Evolutionary conservation across 352 stramenopile genomes (phyloP).

Genomic region (Saprolegnia parasitica): DNA sequence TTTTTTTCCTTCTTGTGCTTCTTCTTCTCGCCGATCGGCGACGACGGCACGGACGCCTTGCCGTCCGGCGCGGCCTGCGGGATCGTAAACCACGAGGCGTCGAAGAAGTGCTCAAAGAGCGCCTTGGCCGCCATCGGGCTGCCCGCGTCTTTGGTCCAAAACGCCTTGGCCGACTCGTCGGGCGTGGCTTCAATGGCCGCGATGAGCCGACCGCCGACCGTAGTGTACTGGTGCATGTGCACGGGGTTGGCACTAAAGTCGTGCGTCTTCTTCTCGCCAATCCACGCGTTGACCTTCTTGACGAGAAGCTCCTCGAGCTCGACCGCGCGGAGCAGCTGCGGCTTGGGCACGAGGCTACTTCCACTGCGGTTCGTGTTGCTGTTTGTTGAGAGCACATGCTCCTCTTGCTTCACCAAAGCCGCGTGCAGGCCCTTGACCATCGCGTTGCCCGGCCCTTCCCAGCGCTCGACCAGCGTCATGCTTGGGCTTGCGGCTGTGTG

Average conservation of each 20-base stretch:
- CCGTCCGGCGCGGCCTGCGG: background rate
- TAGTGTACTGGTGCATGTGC: conserved; percentile 1
- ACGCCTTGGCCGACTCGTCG: conserved; percentile 20
- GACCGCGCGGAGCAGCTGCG: conserved; percentile 14
- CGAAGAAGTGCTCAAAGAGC: conserved; percentile 18
- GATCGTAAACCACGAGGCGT: conserved; percentile 16
- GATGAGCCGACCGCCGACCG: background rate
- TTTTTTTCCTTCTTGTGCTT: conserved; percentile 25
- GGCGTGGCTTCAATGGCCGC: background rate
- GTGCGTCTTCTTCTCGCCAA: conserved; percentile 18
- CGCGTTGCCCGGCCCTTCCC: conserved; percentile 11
- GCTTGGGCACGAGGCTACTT: background rate
- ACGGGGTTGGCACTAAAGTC: conserved; percentile 15
- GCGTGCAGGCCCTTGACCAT: conserved; percentile 18
- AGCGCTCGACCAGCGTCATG: conserved; percentile 14
- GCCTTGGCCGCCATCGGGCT: conserved; percentile 3
- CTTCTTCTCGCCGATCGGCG: background rate
- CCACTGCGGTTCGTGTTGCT: conserved; percentile 22
- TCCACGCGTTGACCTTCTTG: conserved; percentile 26
- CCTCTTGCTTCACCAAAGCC: conserved; percentile 22
- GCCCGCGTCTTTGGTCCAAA: conserved; percentile 15
- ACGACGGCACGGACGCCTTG: background rate
- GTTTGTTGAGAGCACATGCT: conserved; percentile 12
- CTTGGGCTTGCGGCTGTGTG: background rate
- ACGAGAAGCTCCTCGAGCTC: conserved; percentile 22